phyloP scores from a whole-genome alignment of 805 yeast genomes.

The Candida montana region DNA sequence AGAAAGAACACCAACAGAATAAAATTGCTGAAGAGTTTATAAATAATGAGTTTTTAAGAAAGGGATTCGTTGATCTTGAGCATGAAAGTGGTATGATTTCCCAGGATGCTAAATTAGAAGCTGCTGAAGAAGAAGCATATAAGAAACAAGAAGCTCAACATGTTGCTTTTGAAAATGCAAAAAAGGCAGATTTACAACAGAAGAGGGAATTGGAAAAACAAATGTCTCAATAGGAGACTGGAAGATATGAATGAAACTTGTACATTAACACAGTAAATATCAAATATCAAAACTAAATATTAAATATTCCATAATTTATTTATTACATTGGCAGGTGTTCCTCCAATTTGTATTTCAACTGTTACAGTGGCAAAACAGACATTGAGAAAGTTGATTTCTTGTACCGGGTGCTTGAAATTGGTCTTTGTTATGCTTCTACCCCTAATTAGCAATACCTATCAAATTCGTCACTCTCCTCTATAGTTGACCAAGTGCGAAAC shows the following conservation, averaged over 20 bases:
- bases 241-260: background rate
- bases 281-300: no score
- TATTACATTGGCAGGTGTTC: no score
- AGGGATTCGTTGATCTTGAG: conserved; percentile 17
- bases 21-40: conserved; percentile 19
- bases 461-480: no score
- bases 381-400: no score
- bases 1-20: conserved; percentile 6
- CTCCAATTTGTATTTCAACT: no score
- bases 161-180: conserved; percentile 4
- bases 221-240: background rate
- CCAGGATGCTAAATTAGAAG: conserved; percentile 7
- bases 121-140: conserved; percentile 9
- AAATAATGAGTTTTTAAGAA: conserved; percentile 20
- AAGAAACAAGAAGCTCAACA: conserved; percentile 5
- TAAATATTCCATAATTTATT: no score
- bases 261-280: no score
- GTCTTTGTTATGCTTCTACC: no score
- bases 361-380: no score
- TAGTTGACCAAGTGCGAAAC: no score
- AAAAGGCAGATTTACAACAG: background rate
- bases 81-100: conserved; percentile 7
- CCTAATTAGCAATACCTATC: no score
- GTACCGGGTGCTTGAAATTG: no score
- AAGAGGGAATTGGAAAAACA: conserved; percentile 3